Base-by-base conservation (phyloP, 805 yeast species). In the Pichia eremophila region DNA sequence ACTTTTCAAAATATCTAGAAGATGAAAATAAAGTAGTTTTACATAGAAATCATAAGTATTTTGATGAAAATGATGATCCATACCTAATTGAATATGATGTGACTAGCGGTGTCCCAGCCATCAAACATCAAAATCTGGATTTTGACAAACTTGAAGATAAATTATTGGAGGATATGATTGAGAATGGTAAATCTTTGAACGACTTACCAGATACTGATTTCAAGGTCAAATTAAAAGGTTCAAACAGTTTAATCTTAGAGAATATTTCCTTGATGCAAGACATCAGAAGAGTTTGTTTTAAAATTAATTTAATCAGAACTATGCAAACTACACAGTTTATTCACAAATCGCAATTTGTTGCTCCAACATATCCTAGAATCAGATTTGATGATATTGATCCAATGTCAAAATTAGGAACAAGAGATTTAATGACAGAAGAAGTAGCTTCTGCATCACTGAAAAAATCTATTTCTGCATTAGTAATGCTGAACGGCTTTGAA, bases 401-500 rank as follows among this genome's bases (percentile, higher is more conserved):
- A 2, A 74, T 85, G 19, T 85, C 96, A 1, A 79, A 84, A 52
- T 68, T 90, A 28, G 69, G 72, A 0, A 85, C 83, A 28, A 87
- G 83, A 53, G 93, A 88, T 51, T 63, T 70, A 11, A 69, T 72
- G 58, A 74, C 74, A 48, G 72, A 71, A n/a, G 78, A 74, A 3
- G 71, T 88, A 14, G 83, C 89, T 10, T 78, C 74, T 56, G 71
- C 79, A 1, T 78, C 85, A 0, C 66, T 93, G 68, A 73, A 78
- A 53, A 79, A 84, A 55, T 77, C 83, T 39, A 78, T 86, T 0
- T 77, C 90, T 18, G 87, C 88, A 51, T 68, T 93, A 18, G 79
- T 86, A 1, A 91, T 93, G 98, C 83, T 87, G 39, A 81, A 83
- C 40, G 99, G 99, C 0, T 93, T 86, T 68, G 98, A 93, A 66